phyloP scores from a whole-genome alignment of 177 flowering plant genomes.

The Tripterygium wilfordii region DNA sequence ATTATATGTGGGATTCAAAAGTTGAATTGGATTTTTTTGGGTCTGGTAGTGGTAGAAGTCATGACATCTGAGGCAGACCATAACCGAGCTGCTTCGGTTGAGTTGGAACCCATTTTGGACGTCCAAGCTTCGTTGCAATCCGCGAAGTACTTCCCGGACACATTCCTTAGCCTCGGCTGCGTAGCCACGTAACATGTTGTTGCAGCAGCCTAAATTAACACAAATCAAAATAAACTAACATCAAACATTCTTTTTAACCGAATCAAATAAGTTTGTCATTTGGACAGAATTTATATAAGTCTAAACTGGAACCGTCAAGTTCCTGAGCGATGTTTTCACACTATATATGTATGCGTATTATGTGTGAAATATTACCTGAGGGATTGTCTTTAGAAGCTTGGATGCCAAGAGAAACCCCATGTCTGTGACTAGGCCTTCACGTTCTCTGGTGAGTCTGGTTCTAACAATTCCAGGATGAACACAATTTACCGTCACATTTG shows the following conservation, averaged over 20 bases:
- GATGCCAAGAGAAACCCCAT: conserved; percentile 73
- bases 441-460: conserved; percentile 92
- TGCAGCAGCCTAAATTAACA: conserved; percentile 73
- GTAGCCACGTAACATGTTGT: conserved; percentile 94
- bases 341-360: no score
- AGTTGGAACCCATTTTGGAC: conserved; percentile 45
- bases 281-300: neutral
- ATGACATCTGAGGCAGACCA: conserved; percentile 74
- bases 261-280: neutral
- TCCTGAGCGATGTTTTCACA: no score
- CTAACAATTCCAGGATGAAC: conserved; percentile 94
- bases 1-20: conserved; percentile 10
- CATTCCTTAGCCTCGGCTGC: conserved; percentile 45
- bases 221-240: neutral
- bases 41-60: conserved; percentile 32
- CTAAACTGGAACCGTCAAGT: no score
- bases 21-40: conserved; percentile 14
- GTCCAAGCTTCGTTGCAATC: conserved; percentile 81
- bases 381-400: conserved; percentile 79
- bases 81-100: conserved; percentile 50
- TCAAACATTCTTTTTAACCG: neutral
- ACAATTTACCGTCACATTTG: conserved; percentile 80
- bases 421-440: conserved; percentile 89
- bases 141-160: conserved; percentile 77
- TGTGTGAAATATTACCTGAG: conserved; percentile 55